Evolutionary conservation across 2,329 filamentous ascomycete species (phyloP), one percentile per base, ranked within the genome.

Genomic region (Coniochaeta hoffmannii): DNA sequence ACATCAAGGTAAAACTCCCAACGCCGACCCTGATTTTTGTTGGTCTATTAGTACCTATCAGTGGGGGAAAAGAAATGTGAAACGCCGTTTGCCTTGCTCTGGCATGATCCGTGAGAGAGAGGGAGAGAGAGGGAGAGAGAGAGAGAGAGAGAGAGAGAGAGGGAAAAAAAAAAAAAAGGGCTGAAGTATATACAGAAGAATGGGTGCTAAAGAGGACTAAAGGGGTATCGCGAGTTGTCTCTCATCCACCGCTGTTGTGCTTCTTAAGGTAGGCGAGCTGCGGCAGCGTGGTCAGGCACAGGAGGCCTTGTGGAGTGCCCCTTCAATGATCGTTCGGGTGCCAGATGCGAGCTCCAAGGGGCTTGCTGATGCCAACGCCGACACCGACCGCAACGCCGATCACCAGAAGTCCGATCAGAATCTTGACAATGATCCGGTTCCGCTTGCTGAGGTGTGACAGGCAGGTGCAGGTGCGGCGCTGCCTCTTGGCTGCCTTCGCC

Each of bases 291-390:
- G 8, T 2, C 19, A 2, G 38, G 9, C 5, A 41, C 6, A 38
- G 12, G n/a, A 15, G n/a, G 15, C n/a, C 34, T 8, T 36, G n/a
- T 36, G 7, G 35, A 22, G n/a, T 34, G 11, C 12, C 28, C 14
- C 24, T 34, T n/a, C 32, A 31, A 4, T 51, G 28, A 12, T 51
- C 28, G 15, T 51, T 31, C 28, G 49, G 49, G 49, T 71, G 68
- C 81, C 81, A 85, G 60, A 85, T 80, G 15, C 75, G 74, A n/a
- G 81, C 81, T 12, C 78, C 77, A 1, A 85, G 71, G 2, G 80
- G 76, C 67, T 81, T 85, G 73, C 80, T 84, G 61, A 86, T 73
- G 51, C 82, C 82, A 49, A 86, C 73, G 22, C 82, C 82, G 22
- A 86, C 61, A 14, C 73, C 79, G 10, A 84, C 74, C 14, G 77